phyloP scores from a whole-genome alignment of 1,284 basidiomycete species.

The Boletus semigastroideus region DNA sequence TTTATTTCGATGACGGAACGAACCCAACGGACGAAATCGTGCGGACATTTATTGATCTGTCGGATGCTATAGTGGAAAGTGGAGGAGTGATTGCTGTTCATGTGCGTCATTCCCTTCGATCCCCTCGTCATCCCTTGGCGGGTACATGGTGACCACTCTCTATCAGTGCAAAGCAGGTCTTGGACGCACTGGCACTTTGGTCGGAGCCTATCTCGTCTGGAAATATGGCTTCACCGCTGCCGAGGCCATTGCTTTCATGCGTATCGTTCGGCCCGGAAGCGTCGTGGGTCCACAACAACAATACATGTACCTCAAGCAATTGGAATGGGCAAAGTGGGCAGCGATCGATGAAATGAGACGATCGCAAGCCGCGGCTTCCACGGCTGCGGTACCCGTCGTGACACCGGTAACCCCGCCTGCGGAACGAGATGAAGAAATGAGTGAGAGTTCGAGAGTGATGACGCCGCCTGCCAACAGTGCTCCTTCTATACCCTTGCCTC shows the following conservation, averaged over 20 bases:
- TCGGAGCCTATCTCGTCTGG: constrained; percentile 98
- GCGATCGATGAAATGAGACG: constrained; percentile 71
- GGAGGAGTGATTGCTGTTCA: constrained; percentile 87
- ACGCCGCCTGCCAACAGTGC: constrained; percentile 40
- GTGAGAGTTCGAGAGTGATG: constrained; percentile 30
- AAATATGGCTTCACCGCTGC: constrained; percentile 99
- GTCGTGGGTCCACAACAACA: constrained; percentile 95
- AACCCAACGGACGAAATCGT: constrained; percentile 96
- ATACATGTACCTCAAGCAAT: constrained; percentile 95
- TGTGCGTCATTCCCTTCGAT: constrained; percentile 48
- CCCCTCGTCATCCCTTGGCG: constrained; percentile 14
- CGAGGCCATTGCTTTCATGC: constrained; percentile 98
- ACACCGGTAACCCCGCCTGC: constrained; percentile 82
- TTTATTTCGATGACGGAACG: constrained; percentile 99
- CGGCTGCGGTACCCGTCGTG: constrained; percentile 47
- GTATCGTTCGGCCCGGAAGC: constrained; percentile 93
- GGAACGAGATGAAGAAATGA: constrained; percentile 60
- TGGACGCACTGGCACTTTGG: constrained; percentile 91
- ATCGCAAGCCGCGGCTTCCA: constrained; percentile 47
- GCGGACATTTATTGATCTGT: constrained; percentile 83
- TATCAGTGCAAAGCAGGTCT: constrained; percentile 89
- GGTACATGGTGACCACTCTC: constrained; percentile 20
- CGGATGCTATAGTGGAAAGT: constrained; percentile 75
- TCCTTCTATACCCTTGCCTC: constrained; percentile 48
- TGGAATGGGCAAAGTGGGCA: constrained; percentile 94